Base-by-base conservation (phyloP, 2,329 filamentous ascomycete genomes). In the Venturia pyrina region DNA sequence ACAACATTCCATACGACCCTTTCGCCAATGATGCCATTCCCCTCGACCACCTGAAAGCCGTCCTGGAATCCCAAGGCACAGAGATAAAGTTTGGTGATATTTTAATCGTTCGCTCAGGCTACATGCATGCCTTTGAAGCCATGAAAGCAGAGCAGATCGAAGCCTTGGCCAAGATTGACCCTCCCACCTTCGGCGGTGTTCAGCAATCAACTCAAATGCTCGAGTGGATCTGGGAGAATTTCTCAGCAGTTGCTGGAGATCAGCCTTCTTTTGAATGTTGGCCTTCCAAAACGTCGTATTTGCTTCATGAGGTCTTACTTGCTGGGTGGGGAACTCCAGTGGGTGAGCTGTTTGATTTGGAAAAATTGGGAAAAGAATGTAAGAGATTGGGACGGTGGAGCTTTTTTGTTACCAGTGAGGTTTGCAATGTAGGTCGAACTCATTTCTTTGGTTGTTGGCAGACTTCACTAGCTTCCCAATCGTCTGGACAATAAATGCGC, bases 31-130 rank as follows among this genome's bases (percentile, higher is more conserved):
- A 70, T 19, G 66, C 68, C 17, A 79, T 80, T 50, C 68, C 71
- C 8, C 69, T 79, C 2, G 68, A 70, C 1, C 77, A 81, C 19
- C 71, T 84, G 1, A 73, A 78, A 64, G 74, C 75, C 5, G 79
- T 80, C 56, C 78, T 80, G 0, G 71, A 72, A 24, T 74, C 76
- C 3, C 81, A 84, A 70, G 79, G 79, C 10, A 82, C 80, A 0
- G 75, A 80, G 68, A 73, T 83, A 40, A 90, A 76, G n/a, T 81
- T 83, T 65, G 82, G 82, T 11, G 82, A 84, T 68, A 78, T 85
- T 43, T 72, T 85, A 3, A 75, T 84, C 68, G 75, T 83, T 34
- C 79, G 82, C 7, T 46, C 50, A 59, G 81, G 82, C 13, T 84
- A 80, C 70, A 78, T 79, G 68, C 72, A 72, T 40, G 72, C 76